phyloP scores from a whole-genome alignment of 352 stramenopile species.

The Globisporangium spiculum region DNA sequence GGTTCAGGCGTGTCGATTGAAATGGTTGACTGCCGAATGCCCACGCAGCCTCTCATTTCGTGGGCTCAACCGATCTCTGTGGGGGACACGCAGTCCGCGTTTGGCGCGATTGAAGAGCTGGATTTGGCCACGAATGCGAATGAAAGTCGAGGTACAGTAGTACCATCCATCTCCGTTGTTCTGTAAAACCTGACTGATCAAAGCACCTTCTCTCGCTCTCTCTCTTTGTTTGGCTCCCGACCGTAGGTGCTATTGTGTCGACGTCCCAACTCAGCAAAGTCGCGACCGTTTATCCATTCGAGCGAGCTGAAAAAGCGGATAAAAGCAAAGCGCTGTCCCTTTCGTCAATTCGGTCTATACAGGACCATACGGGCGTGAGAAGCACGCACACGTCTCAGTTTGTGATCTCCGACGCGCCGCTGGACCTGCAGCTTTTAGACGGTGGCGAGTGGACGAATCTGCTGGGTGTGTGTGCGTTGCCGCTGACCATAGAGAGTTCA shows the following conservation, averaged over 20 bases:
- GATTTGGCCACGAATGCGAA: slow-evolving; percentile 29
- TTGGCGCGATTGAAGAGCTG: slow-evolving; percentile 46
- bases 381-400: slow-evolving; percentile 37
- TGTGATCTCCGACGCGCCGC: slow-evolving; percentile 48
- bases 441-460: slow-evolving; percentile 59
- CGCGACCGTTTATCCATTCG: slow-evolving; percentile 47
- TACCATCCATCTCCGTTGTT: background rate
- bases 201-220: background rate
- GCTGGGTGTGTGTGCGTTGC: slow-evolving; percentile 44
- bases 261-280: slow-evolving; percentile 33
- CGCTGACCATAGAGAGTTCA: background rate
- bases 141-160: slow-evolving; percentile 29
- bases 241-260: slow-evolving; percentile 41
- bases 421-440: slow-evolving; percentile 60
- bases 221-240: background rate
- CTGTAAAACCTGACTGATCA: background rate
- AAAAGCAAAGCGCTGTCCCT: slow-evolving; percentile 32
- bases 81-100: slow-evolving; percentile 19
- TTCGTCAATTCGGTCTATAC: slow-evolving; percentile 32
- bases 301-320: slow-evolving; percentile 27
- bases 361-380: slow-evolving; percentile 30
- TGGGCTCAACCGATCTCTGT: slow-evolving; percentile 38
- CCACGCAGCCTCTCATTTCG: slow-evolving; percentile 50
- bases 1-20: slow-evolving; percentile 64
- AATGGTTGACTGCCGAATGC: slow-evolving; percentile 68